These are phyloP conservation scores for Boletus huronensis DNA, from an alignment of 768 basidiomycete species.

Conservation along the genomic window DNA sequence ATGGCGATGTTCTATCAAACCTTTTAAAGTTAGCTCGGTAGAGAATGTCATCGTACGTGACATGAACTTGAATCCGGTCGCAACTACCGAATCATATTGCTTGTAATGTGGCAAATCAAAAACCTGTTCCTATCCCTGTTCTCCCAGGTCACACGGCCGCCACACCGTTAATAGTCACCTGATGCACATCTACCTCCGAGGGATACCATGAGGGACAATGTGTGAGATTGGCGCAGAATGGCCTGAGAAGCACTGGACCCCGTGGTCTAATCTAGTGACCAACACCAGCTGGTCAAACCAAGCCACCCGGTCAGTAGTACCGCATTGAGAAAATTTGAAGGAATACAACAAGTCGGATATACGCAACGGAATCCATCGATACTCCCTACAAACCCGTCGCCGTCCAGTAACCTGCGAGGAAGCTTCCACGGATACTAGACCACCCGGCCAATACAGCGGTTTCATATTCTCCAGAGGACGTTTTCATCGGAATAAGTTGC, in stretches of 20 bases:
- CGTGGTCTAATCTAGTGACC: background rate
- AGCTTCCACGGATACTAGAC: background rate
- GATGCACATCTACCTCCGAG: background rate
- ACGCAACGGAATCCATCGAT: too few species aligned
- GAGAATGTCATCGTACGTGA: background rate
- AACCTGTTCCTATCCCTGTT: conserved; percentile 6
- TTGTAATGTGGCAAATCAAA: background rate
- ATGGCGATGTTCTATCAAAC: background rate
- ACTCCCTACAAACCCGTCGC: too few species aligned
- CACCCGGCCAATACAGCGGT: background rate
- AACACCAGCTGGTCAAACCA: background rate
- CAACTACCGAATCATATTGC: background rate
- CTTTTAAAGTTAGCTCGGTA: conserved; percentile 6
- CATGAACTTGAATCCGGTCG: background rate
- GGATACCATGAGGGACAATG: background rate
- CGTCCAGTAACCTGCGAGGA: conserved; percentile 3
- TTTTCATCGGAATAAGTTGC: background rate
- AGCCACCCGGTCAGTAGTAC: conserved; percentile 16
- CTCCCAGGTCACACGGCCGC: background rate
- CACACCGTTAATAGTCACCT: background rate
- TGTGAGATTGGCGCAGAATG: background rate
- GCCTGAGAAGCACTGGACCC: background rate
- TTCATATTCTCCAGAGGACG: background rate
- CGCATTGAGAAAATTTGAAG: background rate
- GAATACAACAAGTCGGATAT: background rate